Evolutionary conservation across 2,329 filamentous ascomycete species (phyloP).

Genomic region (Phialocephala sp.): DNA sequence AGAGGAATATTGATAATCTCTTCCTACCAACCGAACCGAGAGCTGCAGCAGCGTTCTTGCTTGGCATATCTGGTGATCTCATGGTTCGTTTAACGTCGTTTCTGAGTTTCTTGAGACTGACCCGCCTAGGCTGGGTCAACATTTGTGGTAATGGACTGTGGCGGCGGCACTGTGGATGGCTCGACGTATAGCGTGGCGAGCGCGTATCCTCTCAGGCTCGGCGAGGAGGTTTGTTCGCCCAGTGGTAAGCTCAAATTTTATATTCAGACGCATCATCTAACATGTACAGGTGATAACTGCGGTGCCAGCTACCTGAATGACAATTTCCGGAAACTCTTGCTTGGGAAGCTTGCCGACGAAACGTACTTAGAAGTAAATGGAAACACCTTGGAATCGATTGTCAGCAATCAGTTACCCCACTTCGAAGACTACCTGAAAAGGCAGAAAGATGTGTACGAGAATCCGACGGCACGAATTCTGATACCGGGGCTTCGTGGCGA

Average conservation of each 20-base stretch:
- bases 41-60: constrained; percentile 36
- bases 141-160: constrained; percentile 37
- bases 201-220: constrained; percentile 34
- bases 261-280: neutral
- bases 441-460: neutral
- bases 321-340: constrained; percentile 11
- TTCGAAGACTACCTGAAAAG: constrained; percentile 3
- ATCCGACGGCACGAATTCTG: neutral
- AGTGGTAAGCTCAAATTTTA: constrained; percentile 24
- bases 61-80: constrained; percentile 22
- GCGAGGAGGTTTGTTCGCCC: constrained; percentile 26
- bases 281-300: constrained; percentile 22
- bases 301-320: constrained; percentile 29
- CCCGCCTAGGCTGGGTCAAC: constrained; percentile 31
- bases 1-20: constrained; percentile 26
- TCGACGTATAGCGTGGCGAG: constrained; percentile 35
- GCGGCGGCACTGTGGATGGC: constrained; percentile 40
- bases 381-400: neutral
- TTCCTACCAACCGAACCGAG: constrained; percentile 42
- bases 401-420: neutral
- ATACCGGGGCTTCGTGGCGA: constrained; percentile 3
- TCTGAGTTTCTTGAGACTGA: neutral
- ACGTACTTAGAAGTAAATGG: constrained; percentile 13
- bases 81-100: neutral
- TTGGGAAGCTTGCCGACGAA: constrained; percentile 11